Evolutionary conservation across 202 grass and related monocot genomes (phyloP).

Genomic region (Brachypodium distachyon): DNA sequence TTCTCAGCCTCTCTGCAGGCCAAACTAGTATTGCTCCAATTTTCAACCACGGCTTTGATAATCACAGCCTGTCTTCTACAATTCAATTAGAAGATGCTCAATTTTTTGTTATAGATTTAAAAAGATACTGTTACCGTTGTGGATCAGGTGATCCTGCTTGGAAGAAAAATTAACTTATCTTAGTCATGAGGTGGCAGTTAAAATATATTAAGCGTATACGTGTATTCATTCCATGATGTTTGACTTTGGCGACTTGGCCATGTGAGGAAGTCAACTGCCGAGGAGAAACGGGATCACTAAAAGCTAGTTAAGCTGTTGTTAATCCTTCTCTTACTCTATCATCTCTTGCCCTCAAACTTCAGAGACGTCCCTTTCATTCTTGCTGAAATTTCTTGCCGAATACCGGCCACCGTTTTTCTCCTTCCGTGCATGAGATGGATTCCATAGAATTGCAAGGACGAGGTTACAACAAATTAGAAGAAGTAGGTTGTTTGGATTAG

Average conservation of each 20-base stretch:
- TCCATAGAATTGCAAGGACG: not conserved
- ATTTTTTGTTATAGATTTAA: not conserved
- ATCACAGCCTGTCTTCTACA: not conserved
- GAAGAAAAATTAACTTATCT: not conserved
- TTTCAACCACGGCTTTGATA: not conserved
- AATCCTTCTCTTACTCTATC: not conserved
- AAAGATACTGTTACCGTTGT: not conserved
- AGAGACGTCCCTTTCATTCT: not conserved
- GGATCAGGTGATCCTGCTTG: not conserved
- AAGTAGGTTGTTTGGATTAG: not conserved
- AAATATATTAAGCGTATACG: not conserved
- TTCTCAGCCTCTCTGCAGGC: too few species aligned
- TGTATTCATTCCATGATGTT: not conserved
- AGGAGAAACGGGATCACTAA: not conserved
- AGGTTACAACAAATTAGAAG: not conserved
- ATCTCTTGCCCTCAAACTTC: not conserved
- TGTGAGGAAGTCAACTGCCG: conserved; percentile 35
- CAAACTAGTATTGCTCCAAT: not conserved
- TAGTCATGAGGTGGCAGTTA: not conserved
- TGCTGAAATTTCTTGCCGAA: not conserved
- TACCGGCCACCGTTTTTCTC: not conserved
- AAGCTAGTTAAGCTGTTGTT: too few species aligned
- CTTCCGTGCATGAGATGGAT: too few species aligned
- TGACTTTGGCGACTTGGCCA: conserved; percentile 15
- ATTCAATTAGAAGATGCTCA: too few species aligned